Conservation (phyloP, 169 alveolate species). For the Plasmodium reichenowi region DNA sequence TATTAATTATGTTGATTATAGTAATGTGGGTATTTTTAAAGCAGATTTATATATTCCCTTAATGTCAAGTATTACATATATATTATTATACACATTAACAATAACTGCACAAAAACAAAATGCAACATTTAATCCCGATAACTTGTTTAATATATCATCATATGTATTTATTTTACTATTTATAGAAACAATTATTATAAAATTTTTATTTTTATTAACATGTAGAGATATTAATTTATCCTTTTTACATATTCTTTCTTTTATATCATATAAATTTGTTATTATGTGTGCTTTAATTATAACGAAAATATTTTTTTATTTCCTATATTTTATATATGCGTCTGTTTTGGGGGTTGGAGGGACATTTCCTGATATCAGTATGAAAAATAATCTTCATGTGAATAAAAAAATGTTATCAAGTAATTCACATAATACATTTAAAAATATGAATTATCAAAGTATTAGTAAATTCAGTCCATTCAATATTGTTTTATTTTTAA, state of each 20-base stretch:
- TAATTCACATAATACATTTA: slow-evolving; percentile 38
- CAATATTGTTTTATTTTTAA: slow-evolving; percentile 24
- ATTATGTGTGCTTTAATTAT: slow-evolving; percentile 64
- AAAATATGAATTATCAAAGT: slow-evolving; percentile 14
- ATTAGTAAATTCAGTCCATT: slow-evolving; percentile 21
- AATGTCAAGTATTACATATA: slow-evolving; percentile 54
- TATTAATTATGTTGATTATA: slow-evolving; percentile 49
- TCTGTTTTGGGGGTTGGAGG: slow-evolving; percentile 21
- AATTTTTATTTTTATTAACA: slow-evolving; percentile 28
- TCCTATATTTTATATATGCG: slow-evolving; percentile 17
- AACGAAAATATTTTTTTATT: slow-evolving; percentile 29
- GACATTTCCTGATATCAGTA: background rate
- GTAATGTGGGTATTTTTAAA: slow-evolving; percentile 53
- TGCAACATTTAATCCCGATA: slow-evolving; percentile 41
- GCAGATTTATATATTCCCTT: slow-evolving; percentile 63
- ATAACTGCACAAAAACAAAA: slow-evolving; percentile 47
- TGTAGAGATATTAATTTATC: slow-evolving; percentile 58
- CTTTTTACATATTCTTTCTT: slow-evolving; percentile 49
- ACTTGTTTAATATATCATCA: slow-evolving; percentile 42
- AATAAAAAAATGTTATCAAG: background rate
- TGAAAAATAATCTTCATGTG: background rate
- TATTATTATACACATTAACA: slow-evolving; percentile 33
- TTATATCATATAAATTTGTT: slow-evolving; percentile 55
- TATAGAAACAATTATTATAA: slow-evolving; percentile 36
- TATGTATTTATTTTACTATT: slow-evolving; percentile 56